These are phyloP conservation scores for Vanrija humicola DNA, from an alignment of 1,284 basidiomycete genomes.

Conservation along the genomic window DNA sequence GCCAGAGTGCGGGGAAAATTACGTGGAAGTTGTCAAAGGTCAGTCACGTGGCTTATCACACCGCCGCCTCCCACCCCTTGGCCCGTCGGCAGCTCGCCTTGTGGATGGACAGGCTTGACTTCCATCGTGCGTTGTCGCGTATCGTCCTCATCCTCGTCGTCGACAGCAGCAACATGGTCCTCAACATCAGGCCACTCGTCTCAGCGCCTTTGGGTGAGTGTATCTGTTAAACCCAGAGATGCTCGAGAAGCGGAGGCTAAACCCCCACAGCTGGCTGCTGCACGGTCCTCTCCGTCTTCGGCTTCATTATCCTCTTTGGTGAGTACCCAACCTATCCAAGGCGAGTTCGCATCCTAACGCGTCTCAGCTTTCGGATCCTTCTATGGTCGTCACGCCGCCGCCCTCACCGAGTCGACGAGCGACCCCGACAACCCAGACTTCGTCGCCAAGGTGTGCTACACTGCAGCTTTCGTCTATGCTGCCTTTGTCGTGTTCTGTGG, in stretches of 20 bases:
- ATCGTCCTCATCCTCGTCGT: background rate
- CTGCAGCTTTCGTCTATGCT: conserved; percentile 53
- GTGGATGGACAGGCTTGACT: background rate
- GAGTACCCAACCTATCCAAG: conserved; percentile 7
- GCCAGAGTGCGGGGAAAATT: too few species aligned
- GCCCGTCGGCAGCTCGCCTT: background rate
- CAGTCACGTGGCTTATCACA: too few species aligned
- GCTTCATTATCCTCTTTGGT: conserved; percentile 54
- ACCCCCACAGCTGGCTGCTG: conserved; percentile 52
- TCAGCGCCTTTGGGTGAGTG: conserved; percentile 48
- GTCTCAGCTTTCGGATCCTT: conserved; percentile 36
- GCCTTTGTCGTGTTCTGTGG: conserved; percentile 54
- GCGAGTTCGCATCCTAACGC: too few species aligned
- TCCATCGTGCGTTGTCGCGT: too few species aligned
- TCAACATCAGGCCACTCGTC: conserved; percentile 48
- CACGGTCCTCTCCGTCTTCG: conserved; percentile 54
- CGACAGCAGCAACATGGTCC: conserved; percentile 12
- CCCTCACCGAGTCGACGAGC: conserved; percentile 52
- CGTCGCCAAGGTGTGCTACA: conserved; percentile 53
- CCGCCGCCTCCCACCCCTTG: background rate
- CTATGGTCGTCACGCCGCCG: conserved; percentile 46
- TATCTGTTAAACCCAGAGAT: background rate
- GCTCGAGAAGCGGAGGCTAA: background rate
- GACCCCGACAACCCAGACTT: conserved; percentile 52
- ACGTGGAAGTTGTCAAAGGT: too few species aligned